Evolutionary conservation across 768 basidiomycete species (phyloP), one percentile per base, ranked within the genome.

Genomic region (Phallus indusiatus): DNA sequence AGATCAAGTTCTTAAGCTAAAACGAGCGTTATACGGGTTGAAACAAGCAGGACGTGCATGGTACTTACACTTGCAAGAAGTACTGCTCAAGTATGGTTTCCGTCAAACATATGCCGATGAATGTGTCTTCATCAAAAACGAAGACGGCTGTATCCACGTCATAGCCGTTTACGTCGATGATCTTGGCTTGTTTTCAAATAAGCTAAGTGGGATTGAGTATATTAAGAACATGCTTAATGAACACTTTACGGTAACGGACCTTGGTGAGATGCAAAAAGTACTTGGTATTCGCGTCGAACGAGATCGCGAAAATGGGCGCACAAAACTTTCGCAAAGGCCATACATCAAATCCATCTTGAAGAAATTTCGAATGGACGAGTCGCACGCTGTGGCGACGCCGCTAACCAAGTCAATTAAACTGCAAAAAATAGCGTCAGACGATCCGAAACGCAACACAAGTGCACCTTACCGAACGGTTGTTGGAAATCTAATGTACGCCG

Each of bases 11-110:
- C 2, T 10, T 4, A 42, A 42, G 9, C 12, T 42, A 2, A 4
- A n/a, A 2, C 2, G 9, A 4, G 65, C 69, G 0, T 58, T 79
- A 2, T 79, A 79, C 53, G 72, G 78, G 0, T 68, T 78, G 2
- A 72, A 73, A 21, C 74, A 76, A 58, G 67, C 70, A 1, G 69
- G 67, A 2, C 54, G 65, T 9, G 59, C 67, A 12, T 77, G 74
- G 74, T 71, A 74, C 53, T 47, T 65, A 36, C 61, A 61, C 14
- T 60, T 74, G 1, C 42, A 54, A 18, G 49, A 61, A 24, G 66
- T 9, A 4, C 14, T 14, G 18, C 18, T 14, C 3, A 51, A 14
- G 18, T 18, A 14, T 22, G 28, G 28, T 4, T 14, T 14, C 50
- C 4, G 4, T 4, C 50, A 2, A 51, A 51, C 9, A 8, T 8